A percentile compares a stretch with the other conserved stretches of the same genome.
phyloP scores from a whole-genome alignment of 345 rosid species.

The Orychophragmus violaceus region DNA sequence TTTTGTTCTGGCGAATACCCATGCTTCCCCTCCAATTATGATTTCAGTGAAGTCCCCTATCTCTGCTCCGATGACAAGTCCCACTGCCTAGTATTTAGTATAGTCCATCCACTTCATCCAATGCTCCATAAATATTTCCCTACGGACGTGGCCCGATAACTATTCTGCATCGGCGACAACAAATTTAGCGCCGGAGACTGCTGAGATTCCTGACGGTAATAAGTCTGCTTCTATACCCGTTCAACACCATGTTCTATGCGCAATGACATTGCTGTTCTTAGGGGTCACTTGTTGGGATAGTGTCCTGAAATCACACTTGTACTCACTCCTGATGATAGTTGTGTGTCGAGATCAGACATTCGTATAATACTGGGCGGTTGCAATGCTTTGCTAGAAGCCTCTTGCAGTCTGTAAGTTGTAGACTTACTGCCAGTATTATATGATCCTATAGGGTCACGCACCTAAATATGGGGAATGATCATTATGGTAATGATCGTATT shows the following conservation, averaged over 20 bases:
- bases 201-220: constrained; percentile 27
- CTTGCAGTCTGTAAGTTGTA: no score
- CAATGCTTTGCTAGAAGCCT: no score
- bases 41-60: constrained; percentile 12
- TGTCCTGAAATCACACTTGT: no score
- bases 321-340: no score
- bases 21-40: constrained; percentile 12
- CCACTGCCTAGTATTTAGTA: constrained; percentile 33
- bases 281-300: no score
- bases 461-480: no score
- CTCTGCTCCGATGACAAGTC: constrained; percentile 18
- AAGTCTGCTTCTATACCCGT: constrained; percentile 36
- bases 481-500: no score
- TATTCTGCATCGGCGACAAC: constrained; percentile 7
- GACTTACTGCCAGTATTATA: no score
- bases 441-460: no score
- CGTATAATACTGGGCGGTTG: no score
- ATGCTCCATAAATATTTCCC: constrained; percentile 45
- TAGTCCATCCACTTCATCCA: constrained; percentile 40
- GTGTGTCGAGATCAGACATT: no score
- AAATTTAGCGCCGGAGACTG: constrained; percentile 30
- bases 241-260: constrained; percentile 14
- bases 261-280: constrained; percentile 24
- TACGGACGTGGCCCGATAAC: constrained; percentile 38
- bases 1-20: neutral